Base-by-base conservation (phyloP, 805 yeast genomes). In the Jamesozyma hellenica region DNA sequence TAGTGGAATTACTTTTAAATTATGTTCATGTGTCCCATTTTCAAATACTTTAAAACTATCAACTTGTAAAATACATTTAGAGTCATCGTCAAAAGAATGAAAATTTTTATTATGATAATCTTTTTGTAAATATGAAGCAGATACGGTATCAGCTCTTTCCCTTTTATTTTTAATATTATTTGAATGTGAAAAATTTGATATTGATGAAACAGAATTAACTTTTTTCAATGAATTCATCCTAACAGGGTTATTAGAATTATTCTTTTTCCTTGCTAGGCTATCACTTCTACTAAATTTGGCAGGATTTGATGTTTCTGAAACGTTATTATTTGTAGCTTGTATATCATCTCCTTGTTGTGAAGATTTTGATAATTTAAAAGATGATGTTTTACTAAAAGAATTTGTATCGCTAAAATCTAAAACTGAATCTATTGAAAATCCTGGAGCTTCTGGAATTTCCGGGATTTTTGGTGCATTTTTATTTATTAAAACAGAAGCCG, bases 11-110 rank as follows among this genome's bases (percentile, higher is more conserved):
- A 51, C 49, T 23, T 48, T 52, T 28, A 58, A 35, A 35, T 49
- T 48, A 42, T 58, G 62, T 39, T 49, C 53, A 43, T 58, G 62
- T 27, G 47, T 47, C 17, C 60, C 60, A 37, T 55, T 50, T 29
- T 53, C 52, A 38, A 41, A 56, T 2, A 58, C 51, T 32, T 44
- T 50, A 32, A 58, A 58, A 32, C 44, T 50, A 8, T 52, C 61
- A 3, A 45, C 45, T 28, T 49, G 46, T 23, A 53, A 39, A 17
- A 55, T 47, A 32, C 50, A 42, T 19, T 48, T 47, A 1, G 45
- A 30, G 10, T 43, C 50, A 28, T 37, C 38, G 17, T 34, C n/a
- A 34, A 39, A 18, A 11, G 10, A 13, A 15, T 38, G 40, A 9
- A 15, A 25, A 34, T 34, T 36, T 2, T 29, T 13, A 28, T 32